Percentiles rank a stretch among this genome's conserved stretches.
Conservation (phyloP, 139 green algal genomes). For the Chlorella vulgaris region DNA sequence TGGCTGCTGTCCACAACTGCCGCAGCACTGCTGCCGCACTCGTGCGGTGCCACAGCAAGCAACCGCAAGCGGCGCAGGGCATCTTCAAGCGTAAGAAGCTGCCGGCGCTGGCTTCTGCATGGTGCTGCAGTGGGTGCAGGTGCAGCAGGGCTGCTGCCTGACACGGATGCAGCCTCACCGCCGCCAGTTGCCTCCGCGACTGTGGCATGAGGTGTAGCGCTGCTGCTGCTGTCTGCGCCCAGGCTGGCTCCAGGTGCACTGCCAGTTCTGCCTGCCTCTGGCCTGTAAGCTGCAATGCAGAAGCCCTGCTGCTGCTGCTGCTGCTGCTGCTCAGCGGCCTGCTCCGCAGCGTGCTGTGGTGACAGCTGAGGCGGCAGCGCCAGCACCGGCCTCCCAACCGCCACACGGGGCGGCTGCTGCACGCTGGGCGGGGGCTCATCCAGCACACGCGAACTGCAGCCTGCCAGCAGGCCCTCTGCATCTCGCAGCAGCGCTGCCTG, state of each 20-base stretch:
- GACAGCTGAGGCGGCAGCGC: neutral
- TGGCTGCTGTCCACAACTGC: neutral
- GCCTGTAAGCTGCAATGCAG: neutral
- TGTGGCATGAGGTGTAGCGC: neutral
- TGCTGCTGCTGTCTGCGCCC: too few relatives aligned
- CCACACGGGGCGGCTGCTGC: neutral
- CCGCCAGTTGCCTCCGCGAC: neutral
- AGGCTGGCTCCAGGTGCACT: neutral
- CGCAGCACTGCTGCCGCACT: neutral
- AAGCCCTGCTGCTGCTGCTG: neutral
- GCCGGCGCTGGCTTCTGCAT: neutral
- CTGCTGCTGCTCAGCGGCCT: neutral
- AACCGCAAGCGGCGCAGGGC: slow-evolving; percentile 23
- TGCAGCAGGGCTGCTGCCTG: too few relatives aligned
- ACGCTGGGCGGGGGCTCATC: neutral
- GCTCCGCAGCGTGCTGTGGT: neutral
- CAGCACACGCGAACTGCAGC: neutral
- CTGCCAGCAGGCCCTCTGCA: slow-evolving; percentile 7
- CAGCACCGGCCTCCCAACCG: slow-evolving; percentile 2
- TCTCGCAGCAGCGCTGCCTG: neutral
- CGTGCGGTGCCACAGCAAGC: neutral
- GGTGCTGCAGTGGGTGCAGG: neutral
- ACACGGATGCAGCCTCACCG: too few relatives aligned
- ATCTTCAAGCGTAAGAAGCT: neutral
- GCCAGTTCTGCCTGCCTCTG: neutral